Base-by-base conservation (phyloP, 2,329 filamentous ascomycete species). In the Penicillium aurantiogriseum region DNA sequence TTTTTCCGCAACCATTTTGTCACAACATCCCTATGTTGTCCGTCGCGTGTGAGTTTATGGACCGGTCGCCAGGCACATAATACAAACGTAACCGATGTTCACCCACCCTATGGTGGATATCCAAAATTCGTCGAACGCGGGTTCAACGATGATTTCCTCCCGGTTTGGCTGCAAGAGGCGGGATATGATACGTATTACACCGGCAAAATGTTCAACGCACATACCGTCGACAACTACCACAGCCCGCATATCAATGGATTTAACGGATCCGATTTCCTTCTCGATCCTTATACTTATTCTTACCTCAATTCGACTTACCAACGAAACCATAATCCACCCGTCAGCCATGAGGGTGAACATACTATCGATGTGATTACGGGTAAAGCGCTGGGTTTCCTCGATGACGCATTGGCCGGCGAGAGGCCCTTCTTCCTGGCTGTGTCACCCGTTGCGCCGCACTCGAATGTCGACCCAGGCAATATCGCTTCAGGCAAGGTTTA, bases 41-140 rank as follows among this genome's bases (percentile, higher is more conserved):
- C 88, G 0, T 85, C 86, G 0, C 78, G 88, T 2, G 87, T 88
- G 2, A 84, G 81, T 15, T 71, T 90, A 1, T 85, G 81, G 81
- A 89, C 87, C 0, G 87, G 88, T 0, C 84, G 83, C 65, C 80
- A 84, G 7, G 85, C 87, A 0, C 88, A 90, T 63, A 89, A 89
- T 62, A 89, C 86, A 0, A 90, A 90, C 62, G 85, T 90, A 1
- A 90, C 88, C 0, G 80, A 83, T 65, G 79, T 83, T 1, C 70
- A 69, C 0, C 72, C 83, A 47, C 83, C 82, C 11, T 83, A 83
- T 58, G 82, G 68, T 2, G 70, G 76, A 6, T 83, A 80, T 59
- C 80, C 80, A 5, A 83, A 82, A 60, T 82, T 83, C 54, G 70
- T 83, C 43, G 70, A 71, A 13, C 77, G 80, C 40, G 80, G 80